Conservation (phyloP, 1,284 basidiomycete genomes). For the Chalciporus sp. region DNA sequence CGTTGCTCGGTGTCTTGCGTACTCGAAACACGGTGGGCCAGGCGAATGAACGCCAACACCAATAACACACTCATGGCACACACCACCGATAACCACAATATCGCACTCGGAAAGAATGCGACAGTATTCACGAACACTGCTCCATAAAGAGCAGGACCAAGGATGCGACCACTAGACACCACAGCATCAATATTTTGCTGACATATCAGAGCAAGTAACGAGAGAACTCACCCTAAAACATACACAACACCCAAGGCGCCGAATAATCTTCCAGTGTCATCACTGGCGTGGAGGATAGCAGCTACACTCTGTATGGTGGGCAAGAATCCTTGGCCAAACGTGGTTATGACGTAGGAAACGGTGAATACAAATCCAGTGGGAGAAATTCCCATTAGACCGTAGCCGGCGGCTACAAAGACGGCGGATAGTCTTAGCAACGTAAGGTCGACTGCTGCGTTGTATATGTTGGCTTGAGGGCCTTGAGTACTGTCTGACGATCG, state of each 20-base stretch:
- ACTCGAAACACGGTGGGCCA: neutral
- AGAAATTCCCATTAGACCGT: conserved; percentile 2
- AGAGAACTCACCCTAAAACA: conserved; percentile 3
- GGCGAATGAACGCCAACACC: neutral
- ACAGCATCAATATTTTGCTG: no score
- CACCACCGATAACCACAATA: conserved; percentile 3
- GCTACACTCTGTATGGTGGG: conserved; percentile 4
- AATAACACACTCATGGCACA: neutral
- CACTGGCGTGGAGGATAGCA: neutral
- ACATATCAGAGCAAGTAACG: neutral
- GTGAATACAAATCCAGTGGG: conserved; percentile 1
- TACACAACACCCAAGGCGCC: conserved; percentile 8
- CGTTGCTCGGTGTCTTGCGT: neutral
- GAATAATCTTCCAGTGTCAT: conserved; percentile 1
- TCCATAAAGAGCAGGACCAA: conserved; percentile 3
- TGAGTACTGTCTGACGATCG: neutral
- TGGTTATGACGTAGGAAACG: conserved; percentile 1
- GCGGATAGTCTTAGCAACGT: conserved; percentile 1
- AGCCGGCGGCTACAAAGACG: neutral
- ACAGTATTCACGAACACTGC: neutral
- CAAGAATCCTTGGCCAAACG: conserved; percentile 2
- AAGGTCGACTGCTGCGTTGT: neutral
- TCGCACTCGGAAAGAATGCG: conserved; percentile 3
- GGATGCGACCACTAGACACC: neutral
- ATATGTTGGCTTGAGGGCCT: neutral